A percentile compares a stretch with the other conserved stretches of the same genome.
These are phyloP conservation scores for Flammula alnicola DNA, from an alignment of 1,284 basidiomycete species.

Conservation along the genomic window DNA sequence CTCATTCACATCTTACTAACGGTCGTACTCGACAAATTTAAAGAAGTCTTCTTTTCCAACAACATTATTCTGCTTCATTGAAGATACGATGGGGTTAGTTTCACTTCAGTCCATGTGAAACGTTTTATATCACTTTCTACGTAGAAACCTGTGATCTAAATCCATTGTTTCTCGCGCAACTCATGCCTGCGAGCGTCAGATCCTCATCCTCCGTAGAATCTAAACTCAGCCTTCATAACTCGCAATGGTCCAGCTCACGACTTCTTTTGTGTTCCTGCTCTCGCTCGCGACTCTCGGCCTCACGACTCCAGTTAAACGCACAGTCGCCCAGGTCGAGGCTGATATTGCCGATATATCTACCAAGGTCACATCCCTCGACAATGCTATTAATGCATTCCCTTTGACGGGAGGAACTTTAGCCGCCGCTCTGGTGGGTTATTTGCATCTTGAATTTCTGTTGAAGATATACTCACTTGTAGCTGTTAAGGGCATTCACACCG, in stretches of 20 bases:
- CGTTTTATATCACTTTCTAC: too few species aligned
- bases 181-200: too few species aligned
- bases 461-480: not conserved
- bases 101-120: too few species aligned
- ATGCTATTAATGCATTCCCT: not conserved
- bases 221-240: not conserved
- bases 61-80: too few species aligned
- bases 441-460: not conserved
- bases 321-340: not conserved
- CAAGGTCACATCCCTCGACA: not conserved
- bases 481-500: conserved; percentile 35
- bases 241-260: not conserved
- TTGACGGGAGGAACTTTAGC: not conserved
- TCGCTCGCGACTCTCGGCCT: not conserved
- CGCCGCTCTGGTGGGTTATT: not conserved
- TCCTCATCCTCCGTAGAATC: not conserved
- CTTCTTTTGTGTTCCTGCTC: not conserved
- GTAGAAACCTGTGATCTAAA: too few species aligned
- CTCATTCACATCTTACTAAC: too few species aligned
- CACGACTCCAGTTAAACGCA: not conserved
- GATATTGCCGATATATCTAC: not conserved
- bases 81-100: too few species aligned
- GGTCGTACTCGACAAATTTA: too few species aligned
- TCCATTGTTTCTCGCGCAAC: too few species aligned
- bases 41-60: too few species aligned